Conservation (phyloP, 2,329 filamentous ascomycete genomes). For the Pseudocercospora musae region DNA sequence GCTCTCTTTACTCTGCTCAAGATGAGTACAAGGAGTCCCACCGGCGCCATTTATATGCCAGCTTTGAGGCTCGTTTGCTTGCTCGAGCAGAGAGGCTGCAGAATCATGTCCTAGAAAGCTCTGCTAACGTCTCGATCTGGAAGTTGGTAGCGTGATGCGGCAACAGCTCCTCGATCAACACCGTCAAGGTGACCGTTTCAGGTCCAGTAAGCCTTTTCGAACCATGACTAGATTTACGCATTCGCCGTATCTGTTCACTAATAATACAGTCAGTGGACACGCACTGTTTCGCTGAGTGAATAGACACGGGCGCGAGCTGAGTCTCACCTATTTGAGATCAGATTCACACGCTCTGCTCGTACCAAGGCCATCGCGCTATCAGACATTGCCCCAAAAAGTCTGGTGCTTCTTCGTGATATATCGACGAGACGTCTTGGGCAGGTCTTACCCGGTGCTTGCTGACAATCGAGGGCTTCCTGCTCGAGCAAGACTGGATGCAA, state of each 20-base stretch:
- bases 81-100: background rate
- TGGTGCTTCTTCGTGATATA: background rate
- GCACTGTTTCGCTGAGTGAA: background rate
- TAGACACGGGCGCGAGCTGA: background rate
- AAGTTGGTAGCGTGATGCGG: background rate
- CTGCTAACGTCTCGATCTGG: background rate
- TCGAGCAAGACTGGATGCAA: background rate
- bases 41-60: background rate
- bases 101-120: background rate
- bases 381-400: background rate
- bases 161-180: background rate
- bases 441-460: background rate
- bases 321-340: background rate
- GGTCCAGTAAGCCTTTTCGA: background rate
- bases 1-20: background rate
- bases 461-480: background rate
- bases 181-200: background rate
- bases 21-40: background rate
- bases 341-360: background rate
- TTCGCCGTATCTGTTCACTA: background rate
- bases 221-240: background rate
- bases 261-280: background rate
- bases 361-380: background rate
- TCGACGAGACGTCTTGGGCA: background rate
- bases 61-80: background rate